These are phyloP conservation scores for Apophysomyces variabilis DNA, from an alignment of 371 early-diverging fungal species.

Conservation along the genomic window DNA sequence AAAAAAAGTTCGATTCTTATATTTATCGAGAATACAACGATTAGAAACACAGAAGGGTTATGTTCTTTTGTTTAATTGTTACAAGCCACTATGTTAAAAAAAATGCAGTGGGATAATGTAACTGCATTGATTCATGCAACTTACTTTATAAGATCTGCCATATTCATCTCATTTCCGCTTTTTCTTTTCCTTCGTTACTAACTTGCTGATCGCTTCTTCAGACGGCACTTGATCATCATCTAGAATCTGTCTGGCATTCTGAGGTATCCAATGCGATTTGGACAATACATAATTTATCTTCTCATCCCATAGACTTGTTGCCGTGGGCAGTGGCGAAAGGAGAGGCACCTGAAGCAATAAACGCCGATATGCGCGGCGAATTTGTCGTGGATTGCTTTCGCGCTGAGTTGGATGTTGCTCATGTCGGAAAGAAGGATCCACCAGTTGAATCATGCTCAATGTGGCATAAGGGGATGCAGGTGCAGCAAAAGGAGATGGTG, in stretches of 20 bases:
- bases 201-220: neutral
- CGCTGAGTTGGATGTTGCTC: neutral
- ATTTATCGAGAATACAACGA: too few relatives aligned
- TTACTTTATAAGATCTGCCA: too few relatives aligned
- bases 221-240: neutral
- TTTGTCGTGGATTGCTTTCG: constrained; percentile 19
- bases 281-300: constrained; percentile 15
- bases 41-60: too few relatives aligned
- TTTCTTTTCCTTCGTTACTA: neutral
- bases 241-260: constrained; percentile 1
- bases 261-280: constrained; percentile 31
- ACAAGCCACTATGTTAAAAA: too few relatives aligned
- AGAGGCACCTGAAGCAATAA: constrained; percentile 35
- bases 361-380: constrained; percentile 32
- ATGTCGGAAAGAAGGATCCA: constrained; percentile 18
- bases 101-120: too few relatives aligned
- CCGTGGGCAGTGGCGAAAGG: constrained; percentile 19
- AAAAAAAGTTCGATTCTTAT: too few relatives aligned
- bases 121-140: too few relatives aligned
- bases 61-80: too few relatives aligned
- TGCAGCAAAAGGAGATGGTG: constrained; percentile 15
- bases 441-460: constrained; percentile 15
- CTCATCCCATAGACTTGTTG: constrained; percentile 24
- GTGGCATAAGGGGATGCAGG: constrained; percentile 25
- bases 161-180: neutral